Evolutionary conservation across 176 grass and related monocot species (phyloP).

Genomic region (Chrysopogon serrulatus): DNA sequence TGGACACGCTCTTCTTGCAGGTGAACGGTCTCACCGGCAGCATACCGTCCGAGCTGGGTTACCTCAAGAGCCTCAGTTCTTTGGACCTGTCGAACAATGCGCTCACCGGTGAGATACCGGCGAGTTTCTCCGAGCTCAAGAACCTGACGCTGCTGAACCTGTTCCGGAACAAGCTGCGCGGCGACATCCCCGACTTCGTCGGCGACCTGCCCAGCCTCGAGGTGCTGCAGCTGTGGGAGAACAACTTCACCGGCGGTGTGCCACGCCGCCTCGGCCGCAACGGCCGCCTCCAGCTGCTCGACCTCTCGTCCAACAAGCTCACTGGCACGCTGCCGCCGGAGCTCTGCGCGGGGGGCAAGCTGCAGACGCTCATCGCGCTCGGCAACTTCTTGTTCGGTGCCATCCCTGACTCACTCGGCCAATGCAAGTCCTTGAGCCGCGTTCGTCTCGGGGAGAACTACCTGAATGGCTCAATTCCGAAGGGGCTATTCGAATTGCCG

Average conservation of each 20-base stretch:
- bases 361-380: conserved; percentile 63
- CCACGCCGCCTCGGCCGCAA: conserved; percentile 62
- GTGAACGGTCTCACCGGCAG: conserved; percentile 58
- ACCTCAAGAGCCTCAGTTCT: conserved; percentile 42
- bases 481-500: conserved; percentile 42
- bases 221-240: conserved; percentile 99
- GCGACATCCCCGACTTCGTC: conserved; percentile 71
- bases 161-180: conserved; percentile 67
- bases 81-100: conserved; percentile 69
- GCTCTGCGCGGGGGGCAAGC: conserved; percentile 48
- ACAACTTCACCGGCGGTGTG: conserved; percentile 92
- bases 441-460: conserved; percentile 68
- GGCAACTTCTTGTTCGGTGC: conserved; percentile 63
- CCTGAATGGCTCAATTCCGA: conserved; percentile 70
- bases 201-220: conserved; percentile 82
- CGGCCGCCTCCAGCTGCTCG: conserved; percentile 56
- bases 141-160: conserved; percentile 77
- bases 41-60: conserved; percentile 57
- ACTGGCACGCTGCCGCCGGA: conserved; percentile 73
- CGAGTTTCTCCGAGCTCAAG: conserved; percentile 70
- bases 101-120: conserved; percentile 74
- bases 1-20: conserved; percentile 57
- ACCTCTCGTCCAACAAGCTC: conserved; percentile 66
- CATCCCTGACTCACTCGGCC: conserved; percentile 62
- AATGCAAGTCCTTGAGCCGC: conserved; percentile 57